A percentile compares a stretch with the other conserved stretches of the same genome.
phyloP scores from a whole-genome alignment of 78 protist species.

The Capsaspora owczarzaki region DNA sequence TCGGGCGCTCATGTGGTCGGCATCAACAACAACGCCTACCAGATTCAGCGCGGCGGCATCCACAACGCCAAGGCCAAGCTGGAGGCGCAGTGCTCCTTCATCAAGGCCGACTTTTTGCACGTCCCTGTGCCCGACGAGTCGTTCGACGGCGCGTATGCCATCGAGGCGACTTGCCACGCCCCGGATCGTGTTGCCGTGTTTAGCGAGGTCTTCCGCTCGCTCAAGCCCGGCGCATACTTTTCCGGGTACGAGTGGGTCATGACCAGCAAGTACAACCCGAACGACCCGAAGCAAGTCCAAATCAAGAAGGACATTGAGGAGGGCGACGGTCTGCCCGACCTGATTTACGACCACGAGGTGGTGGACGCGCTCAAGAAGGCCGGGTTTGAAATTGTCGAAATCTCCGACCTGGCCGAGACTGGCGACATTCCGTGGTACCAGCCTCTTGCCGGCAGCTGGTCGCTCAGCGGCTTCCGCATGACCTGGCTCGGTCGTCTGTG shows the following conservation, averaged over 20 bases:
- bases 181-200: slow-evolving; percentile 50
- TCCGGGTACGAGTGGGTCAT: slow-evolving; percentile 75
- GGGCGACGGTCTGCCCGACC: slow-evolving; percentile 72
- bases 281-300: slow-evolving; percentile 41
- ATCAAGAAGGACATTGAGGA: slow-evolving; percentile 68
- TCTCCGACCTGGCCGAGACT: slow-evolving; percentile 32
- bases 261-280: slow-evolving; percentile 64
- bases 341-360: slow-evolving; percentile 31
- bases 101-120: slow-evolving; percentile 72
- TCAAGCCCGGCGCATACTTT: slow-evolving; percentile 80
- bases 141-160: slow-evolving; percentile 67
- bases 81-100: slow-evolving; percentile 19
- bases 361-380: slow-evolving; percentile 43
- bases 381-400: slow-evolving; percentile 62
- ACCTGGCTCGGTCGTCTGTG: slow-evolving; percentile 22
- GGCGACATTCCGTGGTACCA: slow-evolving; percentile 33
- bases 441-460: slow-evolving; percentile 3
- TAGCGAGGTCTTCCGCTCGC: slow-evolving; percentile 65
- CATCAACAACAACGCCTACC: slow-evolving; percentile 76
- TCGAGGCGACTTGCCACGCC: slow-evolving; percentile 91
- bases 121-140: slow-evolving; percentile 57
- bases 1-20: slow-evolving; percentile 76
- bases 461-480: slow-evolving; percentile 10
- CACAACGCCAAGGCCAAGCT: slow-evolving; percentile 30
- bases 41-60: slow-evolving; percentile 52